Evolutionary conservation across 2,329 filamentous ascomycete species (phyloP), one percentile per base, ranked within the genome.

Genomic region (Cercospora sesami): DNA sequence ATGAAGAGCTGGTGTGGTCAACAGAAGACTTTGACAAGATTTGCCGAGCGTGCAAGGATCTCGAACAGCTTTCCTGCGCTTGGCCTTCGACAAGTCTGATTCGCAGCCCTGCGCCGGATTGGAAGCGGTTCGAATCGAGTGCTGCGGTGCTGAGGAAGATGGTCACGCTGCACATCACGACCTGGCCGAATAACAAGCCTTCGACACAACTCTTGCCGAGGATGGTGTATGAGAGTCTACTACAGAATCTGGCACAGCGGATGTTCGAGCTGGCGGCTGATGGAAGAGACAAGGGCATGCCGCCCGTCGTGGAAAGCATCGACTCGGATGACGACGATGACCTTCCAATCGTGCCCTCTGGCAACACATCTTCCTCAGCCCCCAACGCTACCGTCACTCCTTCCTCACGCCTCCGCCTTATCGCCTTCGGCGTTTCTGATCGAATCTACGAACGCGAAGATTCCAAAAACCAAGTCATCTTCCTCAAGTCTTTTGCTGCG

Each of bases 391-490:
- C 28, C n/a, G 5, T 4, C 33, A 3, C 51, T 16, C 16, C 30
- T n/a, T 18, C 68, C 18, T 65, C 79, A 0, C 80, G 78, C 66
- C 77, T 84, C 36, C 79, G 77, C n/a, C 76, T 83, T 51, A 78
- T 83, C 42, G 82, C 82, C 1, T 84, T 83, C 69, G 82, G 82
- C 16, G 78, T 79, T 10, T 82, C 80, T 1, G 81, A 83, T 68
- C 81, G 80, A 60, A 80, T 83, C 14, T 83, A 83, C 72, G 81
- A 82, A 64, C 80, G 81, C 18, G 80, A 83, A 72, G 82, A 84
- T 66, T 80, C 77, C 62, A 77, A 78, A 66, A 83, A 82, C 67
- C 81, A 83, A 68, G 78, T 83, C 67, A 80, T 83, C 60, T 84
- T 81, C 70, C 78, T 83, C 30, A 81, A 81, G 64, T 82, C 81